Evolutionary conservation across 2,329 filamentous ascomycete genomes (phyloP).

Genomic region (Colletotrichum musae): DNA sequence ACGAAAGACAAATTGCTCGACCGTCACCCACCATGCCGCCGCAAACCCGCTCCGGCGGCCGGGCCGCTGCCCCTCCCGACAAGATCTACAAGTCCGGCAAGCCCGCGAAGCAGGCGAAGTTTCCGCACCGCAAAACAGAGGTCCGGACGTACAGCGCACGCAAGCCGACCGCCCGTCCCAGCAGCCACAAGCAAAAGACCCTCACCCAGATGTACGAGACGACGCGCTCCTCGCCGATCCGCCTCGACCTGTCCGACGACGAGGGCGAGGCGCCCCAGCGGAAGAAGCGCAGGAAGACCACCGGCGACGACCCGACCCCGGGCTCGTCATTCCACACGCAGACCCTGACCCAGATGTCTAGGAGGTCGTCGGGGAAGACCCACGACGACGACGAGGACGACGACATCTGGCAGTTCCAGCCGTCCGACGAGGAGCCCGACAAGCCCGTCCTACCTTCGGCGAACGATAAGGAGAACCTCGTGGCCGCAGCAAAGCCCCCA

Average conservation of each 20-base stretch:
- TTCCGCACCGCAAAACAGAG: slow-evolving; percentile 52
- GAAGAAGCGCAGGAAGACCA: slow-evolving; percentile 47
- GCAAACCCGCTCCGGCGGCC: slow-evolving; percentile 55
- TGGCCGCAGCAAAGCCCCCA: slow-evolving; percentile 43
- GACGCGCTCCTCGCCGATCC: slow-evolving; percentile 43
- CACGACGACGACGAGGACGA: slow-evolving; percentile 30
- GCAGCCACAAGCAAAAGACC: slow-evolving; percentile 53
- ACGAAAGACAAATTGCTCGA: background rate
- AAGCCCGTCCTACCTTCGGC: slow-evolving; percentile 54
- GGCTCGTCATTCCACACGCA: slow-evolving; percentile 57
- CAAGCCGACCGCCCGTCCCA: slow-evolving; percentile 33
- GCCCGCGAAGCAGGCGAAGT: slow-evolving; percentile 55
- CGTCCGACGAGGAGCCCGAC: slow-evolving; percentile 57
- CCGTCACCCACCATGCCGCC: slow-evolving; percentile 50
- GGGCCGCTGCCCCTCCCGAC: slow-evolving; percentile 48
- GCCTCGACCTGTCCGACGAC: slow-evolving; percentile 47
- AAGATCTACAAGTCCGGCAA: slow-evolving; percentile 57
- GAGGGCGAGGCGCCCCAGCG: slow-evolving; percentile 39
- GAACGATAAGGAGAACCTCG: slow-evolving; percentile 50
- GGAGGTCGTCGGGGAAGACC: slow-evolving; percentile 58
- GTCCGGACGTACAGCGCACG: slow-evolving; percentile 53
- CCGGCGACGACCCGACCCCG: slow-evolving; percentile 47
- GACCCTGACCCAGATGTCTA: slow-evolving; percentile 59
- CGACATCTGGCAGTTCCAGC: slow-evolving; percentile 47
- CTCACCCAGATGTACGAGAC: slow-evolving; percentile 60